phyloP scores from a whole-genome alignment of 1,139 yeast genomes.

The Geotrichum fermentans region DNA sequence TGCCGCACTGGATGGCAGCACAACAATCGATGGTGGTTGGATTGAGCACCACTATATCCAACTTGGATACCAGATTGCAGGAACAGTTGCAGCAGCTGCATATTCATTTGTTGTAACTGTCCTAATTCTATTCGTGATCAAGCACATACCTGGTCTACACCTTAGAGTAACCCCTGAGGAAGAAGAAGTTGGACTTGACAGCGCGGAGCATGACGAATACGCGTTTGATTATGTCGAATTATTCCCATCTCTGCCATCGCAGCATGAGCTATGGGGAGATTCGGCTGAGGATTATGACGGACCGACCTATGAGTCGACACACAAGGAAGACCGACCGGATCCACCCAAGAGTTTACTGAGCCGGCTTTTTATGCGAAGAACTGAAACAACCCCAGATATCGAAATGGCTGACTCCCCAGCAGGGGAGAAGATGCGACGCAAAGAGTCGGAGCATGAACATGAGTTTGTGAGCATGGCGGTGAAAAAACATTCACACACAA shows the following conservation, averaged over 20 bases:
- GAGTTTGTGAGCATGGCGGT: not conserved
- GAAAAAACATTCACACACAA: not conserved
- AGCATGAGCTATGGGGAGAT: not conserved
- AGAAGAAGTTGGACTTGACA: conserved; percentile 48
- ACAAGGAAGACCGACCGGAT: not conserved
- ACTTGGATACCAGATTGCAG: conserved; percentile 47
- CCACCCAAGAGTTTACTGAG: not conserved
- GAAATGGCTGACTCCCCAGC: not conserved
- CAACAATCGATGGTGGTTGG: conserved; percentile 45
- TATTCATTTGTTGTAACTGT: conserved; percentile 44
- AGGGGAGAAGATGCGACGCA: not conserved
- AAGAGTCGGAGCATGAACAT: not conserved
- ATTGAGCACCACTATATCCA: conserved; percentile 46
- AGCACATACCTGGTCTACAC: conserved; percentile 46
- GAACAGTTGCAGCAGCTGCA: conserved; percentile 41
- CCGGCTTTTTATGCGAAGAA: not conserved
- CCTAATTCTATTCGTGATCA: conserved; percentile 43
- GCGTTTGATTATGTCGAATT: conserved; percentile 47
- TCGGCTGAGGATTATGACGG: not conserved
- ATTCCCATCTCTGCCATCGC: conserved; percentile 32
- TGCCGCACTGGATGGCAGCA: conserved; percentile 21
- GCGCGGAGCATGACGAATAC: conserved; percentile 50
- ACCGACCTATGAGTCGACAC: not conserved
- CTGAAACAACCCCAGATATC: not conserved
- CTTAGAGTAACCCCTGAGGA: conserved; percentile 41